phyloP scores from a whole-genome alignment of 768 basidiomycete genomes.

The Pluteus cervinus region DNA sequence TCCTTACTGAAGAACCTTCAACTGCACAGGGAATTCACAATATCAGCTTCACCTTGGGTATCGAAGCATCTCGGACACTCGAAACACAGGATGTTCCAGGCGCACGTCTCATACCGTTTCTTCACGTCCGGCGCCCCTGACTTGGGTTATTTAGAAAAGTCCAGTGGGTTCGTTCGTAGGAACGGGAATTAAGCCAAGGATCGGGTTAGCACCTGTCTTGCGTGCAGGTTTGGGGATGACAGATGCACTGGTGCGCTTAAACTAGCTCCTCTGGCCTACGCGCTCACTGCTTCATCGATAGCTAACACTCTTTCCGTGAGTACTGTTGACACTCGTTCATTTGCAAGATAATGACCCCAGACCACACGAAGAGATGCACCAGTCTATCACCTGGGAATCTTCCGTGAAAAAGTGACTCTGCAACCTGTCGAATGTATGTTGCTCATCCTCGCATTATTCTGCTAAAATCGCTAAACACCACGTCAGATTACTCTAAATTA shows the following conservation, averaged over 20 bases:
- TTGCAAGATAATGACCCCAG: background rate
- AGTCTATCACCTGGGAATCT: constrained; percentile 89
- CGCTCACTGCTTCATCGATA: constrained; percentile 12
- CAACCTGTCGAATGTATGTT: constrained; percentile 85
- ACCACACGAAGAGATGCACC: constrained; percentile 51
- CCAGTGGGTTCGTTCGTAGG: constrained; percentile 81
- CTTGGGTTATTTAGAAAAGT: constrained; percentile 48
- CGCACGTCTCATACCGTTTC: constrained; percentile 48
- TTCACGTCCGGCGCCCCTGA: background rate
- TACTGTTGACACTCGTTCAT: constrained; percentile 8
- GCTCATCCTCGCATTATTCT: background rate
- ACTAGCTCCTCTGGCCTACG: background rate
- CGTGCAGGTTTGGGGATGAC: constrained; percentile 94
- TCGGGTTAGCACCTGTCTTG: constrained; percentile 88
- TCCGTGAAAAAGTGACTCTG: constrained; percentile 78
- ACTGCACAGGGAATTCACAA: constrained; percentile 61
- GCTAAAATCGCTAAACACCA: background rate
- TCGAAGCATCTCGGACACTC: constrained; percentile 72
- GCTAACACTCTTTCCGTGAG: constrained; percentile 80
- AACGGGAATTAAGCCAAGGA: constrained; percentile 61
- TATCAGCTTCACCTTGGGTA: constrained; percentile 73
- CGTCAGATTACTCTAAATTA: constrained; percentile 83
- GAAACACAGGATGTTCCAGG: constrained; percentile 58
- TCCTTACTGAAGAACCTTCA: background rate
- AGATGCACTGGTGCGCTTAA: constrained; percentile 57